These are phyloP conservation scores for Crucihimalaya himalaica DNA, from an alignment of 345 rosid genomes.

Conservation along the genomic window DNA sequence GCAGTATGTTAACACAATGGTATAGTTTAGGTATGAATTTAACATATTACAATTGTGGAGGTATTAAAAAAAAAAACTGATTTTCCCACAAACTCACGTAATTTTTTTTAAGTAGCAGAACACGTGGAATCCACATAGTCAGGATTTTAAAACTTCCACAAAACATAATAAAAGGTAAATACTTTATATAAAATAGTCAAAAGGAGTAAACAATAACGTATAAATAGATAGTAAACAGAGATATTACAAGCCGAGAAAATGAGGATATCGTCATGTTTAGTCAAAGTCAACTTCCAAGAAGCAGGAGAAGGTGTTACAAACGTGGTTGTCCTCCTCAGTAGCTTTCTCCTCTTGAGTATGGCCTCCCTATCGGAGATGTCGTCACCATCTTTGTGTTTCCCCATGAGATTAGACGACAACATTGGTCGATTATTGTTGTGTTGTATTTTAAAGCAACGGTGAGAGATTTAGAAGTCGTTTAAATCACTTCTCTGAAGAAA, in stretches of 20 bases:
- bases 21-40: no score
- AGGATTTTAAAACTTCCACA: no score
- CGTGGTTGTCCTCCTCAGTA: background rate
- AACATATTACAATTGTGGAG: no score
- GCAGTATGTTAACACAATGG: no score
- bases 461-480: background rate
- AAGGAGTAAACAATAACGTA: background rate
- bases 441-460: background rate
- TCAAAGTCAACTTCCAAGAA: background rate
- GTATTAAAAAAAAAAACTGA: no score
- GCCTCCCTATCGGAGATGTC: background rate
- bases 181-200: background rate
- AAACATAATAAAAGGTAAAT: background rate
- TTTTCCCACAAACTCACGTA: no score
- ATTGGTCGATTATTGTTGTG: background rate
- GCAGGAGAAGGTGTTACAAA: background rate
- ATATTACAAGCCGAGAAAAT: constrained; percentile 6
- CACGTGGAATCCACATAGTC: no score
- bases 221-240: background rate
- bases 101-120: no score
- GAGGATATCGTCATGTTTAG: constrained; percentile 16
- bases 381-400: background rate
- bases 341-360: constrained; percentile 2
- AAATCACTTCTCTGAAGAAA: background rate
- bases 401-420: background rate